Evolutionary conservation across 148 eudicot species (phyloP).

Genomic region (Tetragonia tetragonoides): DNA sequence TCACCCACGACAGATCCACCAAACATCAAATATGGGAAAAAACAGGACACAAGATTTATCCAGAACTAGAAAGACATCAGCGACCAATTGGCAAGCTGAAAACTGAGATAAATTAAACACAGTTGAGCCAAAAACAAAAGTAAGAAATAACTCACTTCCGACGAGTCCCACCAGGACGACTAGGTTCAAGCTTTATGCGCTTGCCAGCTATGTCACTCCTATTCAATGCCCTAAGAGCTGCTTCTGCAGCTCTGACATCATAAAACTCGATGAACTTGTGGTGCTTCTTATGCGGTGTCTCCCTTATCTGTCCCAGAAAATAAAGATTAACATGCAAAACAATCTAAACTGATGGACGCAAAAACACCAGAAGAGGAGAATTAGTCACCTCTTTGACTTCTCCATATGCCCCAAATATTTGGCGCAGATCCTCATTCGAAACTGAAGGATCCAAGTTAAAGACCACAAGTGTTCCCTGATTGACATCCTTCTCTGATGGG

Average conservation of each 20-base stretch:
- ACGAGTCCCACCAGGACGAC: slow-evolving; percentile 96
- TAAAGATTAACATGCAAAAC: slow-evolving; percentile 3
- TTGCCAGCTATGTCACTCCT: slow-evolving; percentile 95
- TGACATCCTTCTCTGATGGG: slow-evolving; percentile 90
- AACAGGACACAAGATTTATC: too few species aligned
- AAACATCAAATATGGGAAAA: background rate
- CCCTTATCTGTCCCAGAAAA: slow-evolving; percentile 62
- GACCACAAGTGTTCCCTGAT: slow-evolving; percentile 91
- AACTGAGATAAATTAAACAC: background rate
- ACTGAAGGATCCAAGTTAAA: slow-evolving; percentile 95
- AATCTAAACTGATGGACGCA: background rate
- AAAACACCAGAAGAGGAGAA: background rate
- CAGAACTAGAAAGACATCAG: background rate
- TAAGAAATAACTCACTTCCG: slow-evolving; percentile 50
- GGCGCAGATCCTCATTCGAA: slow-evolving; percentile 76
- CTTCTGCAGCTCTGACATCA: slow-evolving; percentile 97
- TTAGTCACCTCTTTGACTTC: slow-evolving; percentile 85
- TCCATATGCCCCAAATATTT: slow-evolving; percentile 87
- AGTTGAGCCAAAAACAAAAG: background rate
- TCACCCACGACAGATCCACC: too few species aligned
- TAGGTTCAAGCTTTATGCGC: slow-evolving; percentile 92
- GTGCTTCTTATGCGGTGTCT: slow-evolving; percentile 91
- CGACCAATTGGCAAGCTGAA: background rate
- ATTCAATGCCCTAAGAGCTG: slow-evolving; percentile 86
- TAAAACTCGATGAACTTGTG: slow-evolving; percentile 89